Percentiles rank a stretch among this genome's conserved stretches.
These are phyloP conservation scores for Cyclotella cryptica DNA, from an alignment of 108 stramenopile genomes.

Conservation along the genomic window DNA sequence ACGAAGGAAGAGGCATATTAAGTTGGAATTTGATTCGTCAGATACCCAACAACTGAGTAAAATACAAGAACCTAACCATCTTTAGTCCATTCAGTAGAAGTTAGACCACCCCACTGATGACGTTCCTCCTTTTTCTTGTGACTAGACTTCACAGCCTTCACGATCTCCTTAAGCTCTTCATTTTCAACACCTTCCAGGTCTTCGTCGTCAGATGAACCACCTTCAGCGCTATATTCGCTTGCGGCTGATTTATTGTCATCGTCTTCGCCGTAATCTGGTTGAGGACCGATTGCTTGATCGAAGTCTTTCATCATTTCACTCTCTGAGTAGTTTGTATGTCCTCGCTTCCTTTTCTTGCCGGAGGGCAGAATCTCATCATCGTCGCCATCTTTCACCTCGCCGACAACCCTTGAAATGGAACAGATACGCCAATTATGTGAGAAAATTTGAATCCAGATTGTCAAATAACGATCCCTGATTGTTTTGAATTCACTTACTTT, in stretches of 20 bases:
- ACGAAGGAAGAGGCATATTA: not conserved
- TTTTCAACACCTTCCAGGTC: constrained; percentile 47
- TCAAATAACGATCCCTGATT: too few species aligned
- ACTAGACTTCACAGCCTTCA: constrained; percentile 28
- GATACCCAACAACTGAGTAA: not conserved
- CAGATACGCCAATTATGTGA: too few species aligned
- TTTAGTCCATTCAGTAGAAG: constrained; percentile 62
- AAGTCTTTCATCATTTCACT: constrained; percentile 52
- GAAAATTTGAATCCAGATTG: too few species aligned
- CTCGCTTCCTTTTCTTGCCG: constrained; percentile 58
- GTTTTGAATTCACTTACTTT: too few species aligned
- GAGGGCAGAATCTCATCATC: constrained; percentile 33
- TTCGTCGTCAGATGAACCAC: constrained; percentile 39
- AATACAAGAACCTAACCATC: not conserved
- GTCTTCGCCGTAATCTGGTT: constrained; percentile 29
- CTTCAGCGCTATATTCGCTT: constrained; percentile 41
- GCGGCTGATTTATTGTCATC: constrained; percentile 42
- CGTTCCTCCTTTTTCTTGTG: constrained; percentile 47
- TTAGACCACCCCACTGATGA: constrained; percentile 51
- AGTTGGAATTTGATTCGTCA: not conserved
- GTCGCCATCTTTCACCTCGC: constrained; percentile 70
- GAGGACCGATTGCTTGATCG: constrained; percentile 27
- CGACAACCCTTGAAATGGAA: constrained; percentile 46
- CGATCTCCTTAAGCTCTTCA: constrained; percentile 24
- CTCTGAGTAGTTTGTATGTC: constrained; percentile 66